Evolutionary conservation across 805 yeast species (phyloP).

Genomic region (Jamesozyma lodderae): DNA sequence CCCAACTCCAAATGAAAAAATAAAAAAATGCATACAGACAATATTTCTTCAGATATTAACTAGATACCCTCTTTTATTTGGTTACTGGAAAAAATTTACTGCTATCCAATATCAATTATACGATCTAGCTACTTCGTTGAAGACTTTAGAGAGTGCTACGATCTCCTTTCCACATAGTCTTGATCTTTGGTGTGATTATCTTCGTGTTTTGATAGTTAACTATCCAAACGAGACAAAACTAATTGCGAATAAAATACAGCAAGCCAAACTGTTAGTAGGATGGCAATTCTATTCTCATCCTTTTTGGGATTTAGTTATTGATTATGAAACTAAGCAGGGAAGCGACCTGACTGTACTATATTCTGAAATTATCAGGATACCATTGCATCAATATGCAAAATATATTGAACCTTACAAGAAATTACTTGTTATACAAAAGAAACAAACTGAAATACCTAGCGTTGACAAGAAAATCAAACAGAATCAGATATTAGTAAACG

Average conservation of each 20-base stretch:
- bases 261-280: constrained; percentile 49
- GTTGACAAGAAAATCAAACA: constrained; percentile 37
- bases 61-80: constrained; percentile 49
- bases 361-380: constrained; percentile 43
- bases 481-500: constrained; percentile 38
- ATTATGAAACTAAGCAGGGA: constrained; percentile 41
- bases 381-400: constrained; percentile 79
- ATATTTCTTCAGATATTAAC: constrained; percentile 38
- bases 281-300: constrained; percentile 66
- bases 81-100: constrained; percentile 56
- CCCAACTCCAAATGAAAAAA: constrained; percentile 26
- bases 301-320: constrained; percentile 74
- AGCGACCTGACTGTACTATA: constrained; percentile 35
- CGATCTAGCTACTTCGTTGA: constrained; percentile 45
- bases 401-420: constrained; percentile 48
- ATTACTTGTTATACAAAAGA: constrained; percentile 14
- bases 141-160: constrained; percentile 37
- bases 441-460: constrained; percentile 21
- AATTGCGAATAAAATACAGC: constrained; percentile 37
- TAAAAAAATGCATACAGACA: constrained; percentile 24
- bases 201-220: constrained; percentile 43
- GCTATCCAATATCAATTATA: constrained; percentile 46
- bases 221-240: constrained; percentile 25
- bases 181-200: constrained; percentile 63
- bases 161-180: constrained; percentile 46